These are phyloP conservation scores for Malassezia equina DNA, from an alignment of 1,284 basidiomycete species.

Conservation along the genomic window DNA sequence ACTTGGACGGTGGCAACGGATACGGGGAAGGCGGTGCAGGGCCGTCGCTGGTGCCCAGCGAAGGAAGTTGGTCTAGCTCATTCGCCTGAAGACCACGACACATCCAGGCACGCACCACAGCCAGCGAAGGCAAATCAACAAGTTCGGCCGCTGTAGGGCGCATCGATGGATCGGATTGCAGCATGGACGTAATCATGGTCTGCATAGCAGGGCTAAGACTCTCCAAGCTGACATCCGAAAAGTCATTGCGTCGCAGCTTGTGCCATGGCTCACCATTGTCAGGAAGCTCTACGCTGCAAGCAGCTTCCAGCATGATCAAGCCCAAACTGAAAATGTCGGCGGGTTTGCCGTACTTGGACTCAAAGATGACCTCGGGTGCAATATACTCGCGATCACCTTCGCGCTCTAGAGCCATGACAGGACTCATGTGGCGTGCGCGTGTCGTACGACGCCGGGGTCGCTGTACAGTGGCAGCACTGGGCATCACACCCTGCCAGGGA, in stretches of 20 bases:
- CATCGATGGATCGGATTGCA: constrained; percentile 25
- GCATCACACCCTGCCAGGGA: background rate
- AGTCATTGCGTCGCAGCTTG: constrained; percentile 79
- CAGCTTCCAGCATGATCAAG: constrained; percentile 86
- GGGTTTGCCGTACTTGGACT: constrained; percentile 78
- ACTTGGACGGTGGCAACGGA: constrained; percentile 11
- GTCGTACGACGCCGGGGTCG: constrained; percentile 8
- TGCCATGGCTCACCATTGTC: constrained; percentile 95
- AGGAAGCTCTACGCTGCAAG: constrained; percentile 89
- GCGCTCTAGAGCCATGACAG: constrained; percentile 52
- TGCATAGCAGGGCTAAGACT: constrained; percentile 51
- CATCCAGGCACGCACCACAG: constrained; percentile 29
- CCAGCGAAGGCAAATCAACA: constrained; percentile 24
- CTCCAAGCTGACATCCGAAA: constrained; percentile 68
- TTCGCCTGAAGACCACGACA: constrained; percentile 25
- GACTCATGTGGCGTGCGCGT: constrained; percentile 9
- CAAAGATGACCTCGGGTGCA: constrained; percentile 82
- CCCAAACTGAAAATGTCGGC: constrained; percentile 97
- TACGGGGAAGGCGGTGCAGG: constrained; percentile 4
- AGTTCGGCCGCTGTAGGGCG: constrained; percentile 35
- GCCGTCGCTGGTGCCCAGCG: constrained; percentile 18
- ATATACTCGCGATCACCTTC: constrained; percentile 97
- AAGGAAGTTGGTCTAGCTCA: constrained; percentile 44
- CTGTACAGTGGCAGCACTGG: background rate
- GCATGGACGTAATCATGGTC: constrained; percentile 29